These are phyloP conservation scores for Smallanthus sonchifolius DNA, from an alignment of 129 eudicot species.

Conservation along the genomic window DNA sequence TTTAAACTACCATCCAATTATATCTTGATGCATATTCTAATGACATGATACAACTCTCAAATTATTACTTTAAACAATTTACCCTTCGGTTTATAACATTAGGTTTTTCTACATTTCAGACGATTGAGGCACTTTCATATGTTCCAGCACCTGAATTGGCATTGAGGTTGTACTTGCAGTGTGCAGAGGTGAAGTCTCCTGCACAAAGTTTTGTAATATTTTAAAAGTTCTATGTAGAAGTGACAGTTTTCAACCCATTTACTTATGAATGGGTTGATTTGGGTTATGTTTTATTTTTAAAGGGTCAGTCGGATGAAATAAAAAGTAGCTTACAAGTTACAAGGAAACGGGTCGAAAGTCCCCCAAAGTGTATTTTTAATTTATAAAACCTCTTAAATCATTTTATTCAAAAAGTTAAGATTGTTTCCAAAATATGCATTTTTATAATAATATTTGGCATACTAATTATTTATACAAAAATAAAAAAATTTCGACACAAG, in stretches of 20 bases:
- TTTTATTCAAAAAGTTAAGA: neutral
- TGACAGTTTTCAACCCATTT: neutral
- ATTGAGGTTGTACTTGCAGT: conserved; percentile 86
- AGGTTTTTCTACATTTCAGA: conserved; percentile 42
- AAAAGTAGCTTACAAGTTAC: neutral
- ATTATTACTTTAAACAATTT: neutral
- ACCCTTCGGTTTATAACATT: conserved; percentile 4
- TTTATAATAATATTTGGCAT: neutral
- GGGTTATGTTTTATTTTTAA: neutral
- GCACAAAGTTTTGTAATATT: conserved; percentile 1
- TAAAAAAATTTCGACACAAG: neutral
- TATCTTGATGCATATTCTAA: neutral
- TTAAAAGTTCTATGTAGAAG: neutral
- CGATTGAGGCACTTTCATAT: conserved; percentile 70
- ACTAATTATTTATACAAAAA: neutral
- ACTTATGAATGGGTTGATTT: neutral
- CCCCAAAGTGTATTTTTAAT: neutral
- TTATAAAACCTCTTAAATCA: neutral
- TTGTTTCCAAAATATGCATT: neutral
- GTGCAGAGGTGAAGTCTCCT: conserved; percentile 80
- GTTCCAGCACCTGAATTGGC: conserved; percentile 95
- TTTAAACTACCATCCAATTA: neutral
- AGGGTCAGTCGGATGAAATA: neutral
- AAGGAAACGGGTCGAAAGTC: neutral
- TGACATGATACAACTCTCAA: neutral